Evolutionary conservation across 164 flowering plant species (phyloP).

Genomic region (Vitis rupestris): DNA sequence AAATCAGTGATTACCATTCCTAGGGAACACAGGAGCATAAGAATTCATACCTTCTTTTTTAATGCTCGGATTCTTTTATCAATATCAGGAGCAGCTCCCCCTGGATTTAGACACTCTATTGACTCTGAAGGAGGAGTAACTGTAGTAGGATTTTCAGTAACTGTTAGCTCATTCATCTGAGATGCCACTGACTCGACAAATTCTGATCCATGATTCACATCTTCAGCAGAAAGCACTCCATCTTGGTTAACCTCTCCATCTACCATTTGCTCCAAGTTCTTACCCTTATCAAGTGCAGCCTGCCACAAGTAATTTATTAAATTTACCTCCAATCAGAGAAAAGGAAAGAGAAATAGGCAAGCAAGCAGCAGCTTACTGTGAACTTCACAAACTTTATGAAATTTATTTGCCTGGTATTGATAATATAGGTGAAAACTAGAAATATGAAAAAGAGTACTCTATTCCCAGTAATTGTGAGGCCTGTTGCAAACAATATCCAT

Average conservation of each 20-base stretch:
- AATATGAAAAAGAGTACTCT: too few species aligned
- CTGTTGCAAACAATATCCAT: too few species aligned
- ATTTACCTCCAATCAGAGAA: background rate
- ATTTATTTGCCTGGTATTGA: background rate
- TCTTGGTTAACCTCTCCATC: conserved; percentile 26
- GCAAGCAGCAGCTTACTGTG: background rate
- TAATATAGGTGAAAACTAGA: background rate
- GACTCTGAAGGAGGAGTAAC: conserved; percentile 26
- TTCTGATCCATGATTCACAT: conserved; percentile 30
- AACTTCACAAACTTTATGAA: background rate
- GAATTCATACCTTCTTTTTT: conserved; percentile 70
- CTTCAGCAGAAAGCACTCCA: conserved; percentile 31
- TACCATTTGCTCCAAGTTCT: conserved; percentile 22
- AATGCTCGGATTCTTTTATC: conserved; percentile 85
- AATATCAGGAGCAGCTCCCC: conserved; percentile 46
- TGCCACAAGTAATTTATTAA: conserved; percentile 22
- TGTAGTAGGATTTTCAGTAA: conserved; percentile 40
- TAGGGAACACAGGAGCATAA: background rate
- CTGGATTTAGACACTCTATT: conserved; percentile 37
- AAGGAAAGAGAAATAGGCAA: conserved; percentile 7
- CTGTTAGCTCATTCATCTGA: conserved; percentile 56
- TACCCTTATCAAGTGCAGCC: conserved; percentile 79
- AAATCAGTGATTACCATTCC: background rate
- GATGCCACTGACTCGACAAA: conserved; percentile 45
- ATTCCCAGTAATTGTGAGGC: too few species aligned